Percentiles rank a stretch among this genome's conserved stretches.
These are phyloP conservation scores for Starmerella tilneyi DNA, from an alignment of 805 yeast species.

Conservation along the genomic window DNA sequence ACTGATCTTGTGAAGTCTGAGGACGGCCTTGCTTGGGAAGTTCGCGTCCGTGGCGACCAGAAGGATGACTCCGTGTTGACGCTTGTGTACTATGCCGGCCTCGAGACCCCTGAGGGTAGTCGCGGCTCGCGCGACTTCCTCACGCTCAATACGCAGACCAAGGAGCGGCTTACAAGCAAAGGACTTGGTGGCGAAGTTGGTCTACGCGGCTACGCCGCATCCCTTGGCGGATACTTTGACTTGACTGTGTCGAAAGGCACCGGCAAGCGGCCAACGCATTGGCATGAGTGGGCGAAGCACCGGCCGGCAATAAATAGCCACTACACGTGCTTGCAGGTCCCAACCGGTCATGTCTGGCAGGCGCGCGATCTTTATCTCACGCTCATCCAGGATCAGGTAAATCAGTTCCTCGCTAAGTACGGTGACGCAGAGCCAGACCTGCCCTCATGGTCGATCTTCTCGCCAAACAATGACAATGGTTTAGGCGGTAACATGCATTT, in stretches of 20 bases:
- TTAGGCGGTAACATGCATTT: constrained; percentile 71
- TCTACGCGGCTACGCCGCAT: constrained; percentile 47
- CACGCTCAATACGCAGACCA: constrained; percentile 24
- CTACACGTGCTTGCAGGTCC: constrained; percentile 59
- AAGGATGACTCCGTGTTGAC: constrained; percentile 40
- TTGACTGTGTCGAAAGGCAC: constrained; percentile 48
- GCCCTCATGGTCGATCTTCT: constrained; percentile 38
- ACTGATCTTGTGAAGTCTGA: constrained; percentile 70
- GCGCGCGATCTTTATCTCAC: constrained; percentile 67
- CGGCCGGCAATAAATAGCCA: constrained; percentile 39
- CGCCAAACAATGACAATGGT: constrained; percentile 47
- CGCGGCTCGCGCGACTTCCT: constrained; percentile 26
- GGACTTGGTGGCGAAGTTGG: constrained; percentile 27
- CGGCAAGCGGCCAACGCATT: constrained; percentile 36
- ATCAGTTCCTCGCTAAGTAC: constrained; percentile 34
- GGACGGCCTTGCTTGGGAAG: constrained; percentile 67
- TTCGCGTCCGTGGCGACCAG: constrained; percentile 59
- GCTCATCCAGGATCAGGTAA: constrained; percentile 59
- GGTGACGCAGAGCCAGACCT: constrained; percentile 30
- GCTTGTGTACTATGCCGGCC: constrained; percentile 65
- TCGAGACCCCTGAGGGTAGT: constrained; percentile 44
- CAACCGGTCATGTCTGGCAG: constrained; percentile 63
- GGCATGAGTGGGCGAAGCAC: constrained; percentile 39
- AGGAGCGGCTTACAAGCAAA: constrained; percentile 18
- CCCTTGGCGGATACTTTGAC: constrained; percentile 61